Evolutionary conservation across 2,329 filamentous ascomycete genomes (phyloP).

Genomic region (Didymella sp.): DNA sequence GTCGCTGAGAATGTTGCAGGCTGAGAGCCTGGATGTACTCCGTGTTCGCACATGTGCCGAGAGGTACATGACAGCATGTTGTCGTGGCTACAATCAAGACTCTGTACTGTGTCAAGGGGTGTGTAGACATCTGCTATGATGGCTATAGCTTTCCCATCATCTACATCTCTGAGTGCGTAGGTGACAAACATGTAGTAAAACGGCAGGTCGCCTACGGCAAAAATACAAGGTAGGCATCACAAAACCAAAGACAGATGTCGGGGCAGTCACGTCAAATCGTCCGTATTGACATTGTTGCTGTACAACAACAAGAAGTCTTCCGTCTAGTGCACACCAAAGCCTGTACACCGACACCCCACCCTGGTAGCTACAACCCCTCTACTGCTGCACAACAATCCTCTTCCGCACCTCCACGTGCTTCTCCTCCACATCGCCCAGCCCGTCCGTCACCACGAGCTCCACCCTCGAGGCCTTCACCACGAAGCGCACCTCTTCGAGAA

Average conservation of each 20-base stretch:
- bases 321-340: neutral
- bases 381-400: slow-evolving; percentile 2
- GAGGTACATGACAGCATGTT: neutral
- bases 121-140: neutral
- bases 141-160: neutral
- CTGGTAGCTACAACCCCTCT: neutral
- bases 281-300: slow-evolving; percentile 6
- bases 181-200: too few relatives aligned
- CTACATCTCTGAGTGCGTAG: too few relatives aligned
- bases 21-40: slow-evolving; percentile 21
- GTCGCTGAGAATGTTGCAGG: slow-evolving; percentile 57
- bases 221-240: neutral
- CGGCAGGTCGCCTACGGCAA: too few relatives aligned
- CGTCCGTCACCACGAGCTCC: neutral
- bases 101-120: neutral
- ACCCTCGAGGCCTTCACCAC: slow-evolving; percentile 16
- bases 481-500: slow-evolving; percentile 15
- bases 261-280: neutral
- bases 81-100: neutral
- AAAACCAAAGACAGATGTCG: neutral
- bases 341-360: neutral
- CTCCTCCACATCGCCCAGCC: neutral
- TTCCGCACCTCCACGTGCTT: neutral
- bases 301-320: slow-evolving; percentile 4
- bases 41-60: too few relatives aligned